Evolutionary conservation across 1,284 basidiomycete genomes (phyloP).

Genomic region (Cryptococcus wingfieldii): DNA sequence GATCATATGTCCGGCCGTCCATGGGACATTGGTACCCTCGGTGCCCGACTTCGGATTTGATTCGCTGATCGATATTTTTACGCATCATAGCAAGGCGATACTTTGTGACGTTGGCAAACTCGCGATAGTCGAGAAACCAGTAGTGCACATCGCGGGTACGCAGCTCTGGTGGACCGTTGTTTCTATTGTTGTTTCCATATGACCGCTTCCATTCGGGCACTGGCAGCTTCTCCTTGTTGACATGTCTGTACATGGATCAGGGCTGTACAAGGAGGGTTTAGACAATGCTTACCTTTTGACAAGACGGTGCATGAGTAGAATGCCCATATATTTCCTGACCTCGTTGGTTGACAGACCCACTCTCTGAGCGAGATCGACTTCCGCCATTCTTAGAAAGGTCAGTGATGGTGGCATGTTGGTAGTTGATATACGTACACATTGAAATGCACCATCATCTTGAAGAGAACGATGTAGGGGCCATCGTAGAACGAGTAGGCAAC

Average conservation of each 20-base stretch:
- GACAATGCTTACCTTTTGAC: constrained; percentile 64
- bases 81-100: constrained; percentile 96
- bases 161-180: background rate
- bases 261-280: background rate
- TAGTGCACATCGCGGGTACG: constrained; percentile 65
- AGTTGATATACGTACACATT: constrained; percentile 61
- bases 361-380: constrained; percentile 69
- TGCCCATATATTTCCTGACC: constrained; percentile 83
- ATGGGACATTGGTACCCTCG: constrained; percentile 93
- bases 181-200: constrained; percentile 4
- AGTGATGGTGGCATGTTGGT: constrained; percentile 1
- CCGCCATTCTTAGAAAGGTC: constrained; percentile 22
- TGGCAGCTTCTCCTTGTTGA: constrained; percentile 44
- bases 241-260: constrained; percentile 22
- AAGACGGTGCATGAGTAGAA: constrained; percentile 76
- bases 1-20: constrained; percentile 78
- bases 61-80: constrained; percentile 76
- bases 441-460: constrained; percentile 87
- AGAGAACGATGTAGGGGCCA: constrained; percentile 79
- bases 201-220: constrained; percentile 22
- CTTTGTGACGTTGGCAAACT: constrained; percentile 95
- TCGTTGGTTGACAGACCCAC: constrained; percentile 90
- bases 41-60: constrained; percentile 83
- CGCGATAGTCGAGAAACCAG: constrained; percentile 93
- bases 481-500: constrained; percentile 94